A percentile compares a stretch with the other conserved stretches of the same genome.
Evolutionary conservation across 1,284 basidiomycete genomes (phyloP).

Genomic region (Cutaneotrichosporon cyanovorans): DNA sequence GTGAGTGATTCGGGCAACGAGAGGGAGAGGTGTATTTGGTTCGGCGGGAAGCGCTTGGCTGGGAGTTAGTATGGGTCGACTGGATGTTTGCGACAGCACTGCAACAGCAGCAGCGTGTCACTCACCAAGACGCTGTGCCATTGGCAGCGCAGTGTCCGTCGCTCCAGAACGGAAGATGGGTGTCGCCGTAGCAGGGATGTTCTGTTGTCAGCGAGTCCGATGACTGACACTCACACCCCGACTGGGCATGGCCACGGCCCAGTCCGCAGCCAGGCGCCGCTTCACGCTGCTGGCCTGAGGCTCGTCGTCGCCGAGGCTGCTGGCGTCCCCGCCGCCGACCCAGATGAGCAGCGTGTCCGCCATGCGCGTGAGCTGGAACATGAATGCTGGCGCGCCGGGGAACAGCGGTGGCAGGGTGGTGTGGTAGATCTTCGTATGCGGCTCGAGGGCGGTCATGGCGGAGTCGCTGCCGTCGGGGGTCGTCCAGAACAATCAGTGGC

Average conservation of each 20-base stretch:
- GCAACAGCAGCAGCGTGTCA: constrained; percentile 6
- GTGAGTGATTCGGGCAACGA: constrained; percentile 32
- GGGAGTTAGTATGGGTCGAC: background rate
- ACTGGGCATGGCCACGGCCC: constrained; percentile 75
- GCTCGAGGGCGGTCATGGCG: constrained; percentile 4
- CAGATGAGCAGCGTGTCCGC: constrained; percentile 73
- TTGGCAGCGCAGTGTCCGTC: constrained; percentile 60
- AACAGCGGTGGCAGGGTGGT: constrained; percentile 28
- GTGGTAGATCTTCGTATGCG: constrained; percentile 27
- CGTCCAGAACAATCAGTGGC: too few relatives aligned
- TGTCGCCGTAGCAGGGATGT: constrained; percentile 54
- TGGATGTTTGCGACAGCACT: background rate
- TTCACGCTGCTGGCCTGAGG: constrained; percentile 47
- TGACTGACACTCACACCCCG: constrained; percentile 45
- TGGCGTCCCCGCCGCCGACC: constrained; percentile 53
- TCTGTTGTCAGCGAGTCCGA: constrained; percentile 18
- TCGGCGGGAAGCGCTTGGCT: constrained; percentile 36
- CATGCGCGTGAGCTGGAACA: constrained; percentile 61
- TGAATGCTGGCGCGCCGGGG: constrained; percentile 53
- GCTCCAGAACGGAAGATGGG: constrained; percentile 59
- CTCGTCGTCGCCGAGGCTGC: constrained; percentile 19
- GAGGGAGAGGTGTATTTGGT: constrained; percentile 42
- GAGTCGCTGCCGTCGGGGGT: too few relatives aligned
- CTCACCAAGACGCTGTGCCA: constrained; percentile 72
- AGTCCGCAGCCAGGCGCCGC: constrained; percentile 56